These are phyloP conservation scores for Eremochloa ophiuroides DNA, from an alignment of 176 grass and related monocot species.

Conservation along the genomic window DNA sequence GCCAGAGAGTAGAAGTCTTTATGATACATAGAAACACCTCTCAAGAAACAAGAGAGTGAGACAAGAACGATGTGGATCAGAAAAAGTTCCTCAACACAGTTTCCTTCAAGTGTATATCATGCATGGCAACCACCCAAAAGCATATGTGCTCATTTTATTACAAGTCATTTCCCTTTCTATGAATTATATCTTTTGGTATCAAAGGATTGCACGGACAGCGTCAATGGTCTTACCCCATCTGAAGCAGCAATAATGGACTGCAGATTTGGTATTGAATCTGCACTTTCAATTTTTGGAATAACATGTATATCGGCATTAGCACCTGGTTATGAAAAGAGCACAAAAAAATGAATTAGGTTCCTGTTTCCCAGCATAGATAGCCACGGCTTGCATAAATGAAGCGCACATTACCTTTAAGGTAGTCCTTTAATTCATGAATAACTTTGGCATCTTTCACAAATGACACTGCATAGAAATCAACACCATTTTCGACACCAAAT, in stretches of 20 bases:
- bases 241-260: constrained; percentile 96
- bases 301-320: constrained; percentile 89
- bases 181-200: constrained; percentile 1
- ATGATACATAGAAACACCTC: background rate
- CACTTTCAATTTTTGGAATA: constrained; percentile 98
- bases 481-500: constrained; percentile 85
- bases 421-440: constrained; percentile 89
- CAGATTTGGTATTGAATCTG: constrained; percentile 94
- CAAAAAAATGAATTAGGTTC: constrained; percentile 26
- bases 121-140: background rate
- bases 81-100: constrained; percentile 6
- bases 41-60: background rate
- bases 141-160: background rate
- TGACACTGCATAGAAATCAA: constrained; percentile 99
- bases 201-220: background rate
- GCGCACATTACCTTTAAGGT: constrained; percentile 69
- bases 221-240: constrained; percentile 69
- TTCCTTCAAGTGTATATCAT: background rate
- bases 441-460: constrained; percentile 96
- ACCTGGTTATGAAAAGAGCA: constrained; percentile 42
- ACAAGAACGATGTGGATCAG: background rate
- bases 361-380: constrained; percentile 14
- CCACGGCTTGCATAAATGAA: constrained; percentile 11
- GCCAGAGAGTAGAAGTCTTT: background rate
- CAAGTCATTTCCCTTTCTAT: background rate